Evolutionary conservation across 768 basidiomycete genomes (phyloP), one percentile per base, ranked within the genome.

Genomic region (Leccinum rimulosum): DNA sequence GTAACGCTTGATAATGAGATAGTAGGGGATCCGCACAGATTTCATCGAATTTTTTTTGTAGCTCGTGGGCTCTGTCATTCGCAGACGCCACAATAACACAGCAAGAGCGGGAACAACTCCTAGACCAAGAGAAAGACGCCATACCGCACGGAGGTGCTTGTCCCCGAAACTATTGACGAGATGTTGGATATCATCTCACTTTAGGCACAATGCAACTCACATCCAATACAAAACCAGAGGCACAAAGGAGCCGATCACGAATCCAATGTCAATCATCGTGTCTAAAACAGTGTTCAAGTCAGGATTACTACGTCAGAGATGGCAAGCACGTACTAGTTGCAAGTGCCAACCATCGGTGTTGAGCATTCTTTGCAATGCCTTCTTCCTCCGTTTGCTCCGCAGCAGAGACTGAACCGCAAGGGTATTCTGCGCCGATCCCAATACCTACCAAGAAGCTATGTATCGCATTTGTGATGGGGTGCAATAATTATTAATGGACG

Each of bases 201-300:
- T 22, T 1, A 36, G 22, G 50, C 53, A 55, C 27, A 51, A 50
- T 14, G 25, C 50, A 19, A 75, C 87, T 49, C 61, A 91, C 87
- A 95, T 95, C 93, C 92, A 94, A 68, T 85, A 91, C 31, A 94
- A 77, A 28, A 95, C 88, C 6, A 95, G 79, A 14, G 93, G 92
- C 4, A 91, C 87, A 62, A 95, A 93, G 11, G 89, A 79, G 7
- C 88, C 76, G 50, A 94, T 67, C 45, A 92, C 91, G 68, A 93
- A 93, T 43, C 90, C 91, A 57, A 86, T 74, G 68, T 92, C 94
- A 65, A 94, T 92, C 93, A 94, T 94, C 6, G 80, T 72, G 66
- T 93, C 90, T 91, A 17, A 5, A 27, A 60, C 14, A 38, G 49
- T 36, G 15, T 28, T 61, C 43, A 54, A 53, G 35, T 40, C 25